Base-by-base conservation (phyloP, 1,284 basidiomycete genomes). In the Ustilago lituana region DNA sequence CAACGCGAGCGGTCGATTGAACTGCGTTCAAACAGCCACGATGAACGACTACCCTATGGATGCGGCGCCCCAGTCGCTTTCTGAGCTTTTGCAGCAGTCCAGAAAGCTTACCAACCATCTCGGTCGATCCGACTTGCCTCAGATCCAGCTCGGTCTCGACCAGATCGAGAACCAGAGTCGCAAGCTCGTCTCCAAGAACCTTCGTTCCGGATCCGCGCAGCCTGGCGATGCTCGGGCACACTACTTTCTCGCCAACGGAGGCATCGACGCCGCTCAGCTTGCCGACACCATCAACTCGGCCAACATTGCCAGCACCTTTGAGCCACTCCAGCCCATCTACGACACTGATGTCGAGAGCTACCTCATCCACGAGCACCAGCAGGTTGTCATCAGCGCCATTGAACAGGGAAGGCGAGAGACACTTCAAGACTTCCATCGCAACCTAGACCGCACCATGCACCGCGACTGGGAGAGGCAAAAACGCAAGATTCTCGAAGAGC, bases 401-500 rank as follows among this genome's bases (percentile, higher is more conserved):
- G 93, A 96, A 81, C 91, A 95, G 78, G 90, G 90, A 5, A 85
- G 93, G 43, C 87, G 89, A 61, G 89, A 92, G 58, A 95, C 93
- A 0, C 89, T 93, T 72, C 87, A 90, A 62, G 89, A 92, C 69
- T 94, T 95, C 74, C 92, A 94, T 77, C 86, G 87, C 31, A 87
- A 89, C 35, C 84, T 94, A 37, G 90, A 93, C 76, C 88, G 90
- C 39, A 86, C 90, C 32, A 88, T 89, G 73, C 86, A 88, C 64
- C 86, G 87, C 45, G 91, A 94, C 74, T 97, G 94, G 94, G 91
- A 95, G 78, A 87, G 87, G 19, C 91, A 92, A 78, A 94, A 95
- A 85, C 89, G 89, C 75, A 87, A 89, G 45, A 89, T 96, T 14
- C 92, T 95, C 71, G 94, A 96, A 80, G 92, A 96, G 82, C 86